Evolutionary conservation across 768 basidiomycete species (phyloP), one percentile per base, ranked within the genome.

Genomic region (Pleurotus djamor): DNA sequence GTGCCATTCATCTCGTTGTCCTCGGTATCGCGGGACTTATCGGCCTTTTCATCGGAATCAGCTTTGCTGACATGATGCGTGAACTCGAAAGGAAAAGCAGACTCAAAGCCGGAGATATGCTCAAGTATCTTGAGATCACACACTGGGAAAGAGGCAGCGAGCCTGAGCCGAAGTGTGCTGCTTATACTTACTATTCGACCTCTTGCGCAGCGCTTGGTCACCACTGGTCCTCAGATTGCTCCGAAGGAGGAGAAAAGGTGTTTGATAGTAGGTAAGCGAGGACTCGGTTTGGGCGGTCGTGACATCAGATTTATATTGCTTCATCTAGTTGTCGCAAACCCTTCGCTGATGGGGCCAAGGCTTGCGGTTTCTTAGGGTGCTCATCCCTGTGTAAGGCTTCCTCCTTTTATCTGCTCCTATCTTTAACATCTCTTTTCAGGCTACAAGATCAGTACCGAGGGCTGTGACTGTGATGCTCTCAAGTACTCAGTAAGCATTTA

Each of bases 121-220:
- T 58, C 28, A 58, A 58, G 12, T 58, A 58, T 48, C 16, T 58
- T 8, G 57, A 58, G n/a, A 35, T 58, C 37, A 48, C 48, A 17
- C 48, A 58, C 41, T 58, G 57, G 57, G 57, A 58, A 33, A 45
- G 57, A 16, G 56, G 57, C 33, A 33, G 21, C 9, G 57, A 58
- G 45, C 57, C 57, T 21, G 57, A 58, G 33, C 57, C 57, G n/a
- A 58, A 58, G 32, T 58, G 57, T 48, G 45, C 57, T 32, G 57
- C 57, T 45, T 58, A 58, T 48, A 58, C 48, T 34, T 58, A 58
- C 28, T 58, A 58, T n/a, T 58, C 57, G 33, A 58, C 57, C 13
- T 58, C 57, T 14, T 58, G 57, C 45, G 45, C 21, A 5, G 57
- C 57, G 17, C 57, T 58, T 33, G 57, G 57, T 4, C 36, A 35